Conservation (phyloP, 2,329 filamentous ascomycete species). For the Shiraia bambusicola region DNA sequence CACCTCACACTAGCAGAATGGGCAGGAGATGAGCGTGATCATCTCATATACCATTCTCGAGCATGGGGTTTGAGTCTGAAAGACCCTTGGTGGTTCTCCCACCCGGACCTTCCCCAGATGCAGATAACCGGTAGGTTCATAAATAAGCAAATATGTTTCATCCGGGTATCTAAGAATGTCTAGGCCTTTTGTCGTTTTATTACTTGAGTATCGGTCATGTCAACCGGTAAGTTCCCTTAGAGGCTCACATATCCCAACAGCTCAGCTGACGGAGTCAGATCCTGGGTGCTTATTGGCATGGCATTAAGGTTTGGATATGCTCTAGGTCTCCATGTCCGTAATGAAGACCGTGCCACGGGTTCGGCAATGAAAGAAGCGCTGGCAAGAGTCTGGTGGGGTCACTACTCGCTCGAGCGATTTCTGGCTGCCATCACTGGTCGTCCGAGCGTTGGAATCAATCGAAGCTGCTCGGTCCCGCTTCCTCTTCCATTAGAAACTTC, state of each 20-base stretch:
- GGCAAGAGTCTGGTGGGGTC: slow-evolving; percentile 45
- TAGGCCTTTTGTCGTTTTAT: slow-evolving; percentile 42
- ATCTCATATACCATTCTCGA: slow-evolving; percentile 42
- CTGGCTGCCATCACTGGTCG: slow-evolving; percentile 43
- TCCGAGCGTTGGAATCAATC: slow-evolving; percentile 33
- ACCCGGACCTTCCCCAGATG: slow-evolving; percentile 42
- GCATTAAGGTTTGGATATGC: slow-evolving; percentile 39
- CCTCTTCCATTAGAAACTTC: slow-evolving; percentile 35
- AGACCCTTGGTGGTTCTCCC: slow-evolving; percentile 22
- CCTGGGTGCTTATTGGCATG: slow-evolving; percentile 42
- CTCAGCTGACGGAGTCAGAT: slow-evolving; percentile 20
- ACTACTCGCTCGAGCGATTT: slow-evolving; percentile 41
- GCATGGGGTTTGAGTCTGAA: slow-evolving; percentile 36
- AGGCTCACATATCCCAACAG: not conserved
- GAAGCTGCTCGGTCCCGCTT: slow-evolving; percentile 32
- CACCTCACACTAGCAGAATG: slow-evolving; percentile 30
- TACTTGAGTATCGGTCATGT: slow-evolving; percentile 44
- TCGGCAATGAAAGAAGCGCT: slow-evolving; percentile 36
- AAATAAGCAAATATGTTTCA: not conserved
- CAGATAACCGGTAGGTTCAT: slow-evolving; percentile 30
- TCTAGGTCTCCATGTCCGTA: slow-evolving; percentile 43
- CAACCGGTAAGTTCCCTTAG: slow-evolving; percentile 35
- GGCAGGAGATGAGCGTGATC: slow-evolving; percentile 29
- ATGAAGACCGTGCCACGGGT: slow-evolving; percentile 27
- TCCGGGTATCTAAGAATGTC: slow-evolving; percentile 5